Evolutionary conservation across 768 basidiomycete genomes (phyloP).

Genomic region (Holtermannia corniformis): DNA sequence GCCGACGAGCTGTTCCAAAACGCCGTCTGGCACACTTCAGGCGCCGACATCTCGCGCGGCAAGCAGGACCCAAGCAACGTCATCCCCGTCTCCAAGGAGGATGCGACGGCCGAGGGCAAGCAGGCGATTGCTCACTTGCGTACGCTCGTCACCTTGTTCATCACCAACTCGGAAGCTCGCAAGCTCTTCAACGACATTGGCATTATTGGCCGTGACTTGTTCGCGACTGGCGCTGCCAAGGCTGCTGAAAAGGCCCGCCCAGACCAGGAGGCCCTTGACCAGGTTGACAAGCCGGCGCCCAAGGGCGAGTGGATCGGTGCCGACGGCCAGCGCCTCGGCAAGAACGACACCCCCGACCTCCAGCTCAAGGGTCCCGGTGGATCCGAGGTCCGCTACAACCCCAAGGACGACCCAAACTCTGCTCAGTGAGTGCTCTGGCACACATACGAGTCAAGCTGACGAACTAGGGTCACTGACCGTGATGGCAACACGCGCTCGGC

Average conservation of each 20-base stretch:
- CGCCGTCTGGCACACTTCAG: conserved; percentile 57
- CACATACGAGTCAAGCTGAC: background rate
- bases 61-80: conserved; percentile 46
- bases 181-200: conserved; percentile 57
- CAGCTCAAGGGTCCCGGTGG: conserved; percentile 48
- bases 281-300: conserved; percentile 61
- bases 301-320: conserved; percentile 55
- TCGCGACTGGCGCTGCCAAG: conserved; percentile 63
- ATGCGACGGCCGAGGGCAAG: conserved; percentile 52
- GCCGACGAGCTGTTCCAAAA: conserved; percentile 82
- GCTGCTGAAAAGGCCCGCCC: conserved; percentile 64
- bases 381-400: conserved; percentile 47
- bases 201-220: conserved; percentile 57
- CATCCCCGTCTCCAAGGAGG: conserved; percentile 51
- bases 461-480: conserved; percentile 35
- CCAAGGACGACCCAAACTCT: conserved; percentile 46
- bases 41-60: conserved; percentile 43
- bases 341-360: conserved; percentile 48
- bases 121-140: conserved; percentile 74
- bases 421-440: conserved; percentile 30
- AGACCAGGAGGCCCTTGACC: conserved; percentile 51
- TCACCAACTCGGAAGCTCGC: conserved; percentile 84
- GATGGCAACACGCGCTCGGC: conserved; percentile 39
- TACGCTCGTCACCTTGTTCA: conserved; percentile 71
- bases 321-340: conserved; percentile 44